Evolutionary conservation across 352 stramenopile genomes (phyloP).

Genomic region (Phytophthora litchii): DNA sequence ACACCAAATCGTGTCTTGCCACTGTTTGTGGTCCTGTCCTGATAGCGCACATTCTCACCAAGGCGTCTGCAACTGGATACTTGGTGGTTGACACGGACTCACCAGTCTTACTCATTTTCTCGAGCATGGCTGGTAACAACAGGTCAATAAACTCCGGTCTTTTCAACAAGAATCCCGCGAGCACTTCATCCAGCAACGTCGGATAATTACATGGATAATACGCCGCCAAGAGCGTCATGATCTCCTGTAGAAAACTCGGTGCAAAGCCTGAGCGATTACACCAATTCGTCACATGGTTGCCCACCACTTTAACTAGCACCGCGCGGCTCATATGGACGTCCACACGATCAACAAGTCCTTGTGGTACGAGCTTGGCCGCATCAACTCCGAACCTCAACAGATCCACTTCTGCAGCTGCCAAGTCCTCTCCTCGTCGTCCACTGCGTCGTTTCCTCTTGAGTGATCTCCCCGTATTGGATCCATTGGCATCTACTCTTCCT

Average conservation of each 20-base stretch:
- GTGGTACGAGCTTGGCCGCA: slow-evolving; percentile 73
- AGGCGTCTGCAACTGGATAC: slow-evolving; percentile 72
- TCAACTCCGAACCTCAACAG: slow-evolving; percentile 77
- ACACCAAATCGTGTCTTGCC: slow-evolving; percentile 66
- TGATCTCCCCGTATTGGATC: slow-evolving; percentile 24
- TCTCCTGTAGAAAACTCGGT: slow-evolving; percentile 67
- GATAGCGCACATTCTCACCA: slow-evolving; percentile 50
- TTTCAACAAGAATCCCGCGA: slow-evolving; percentile 79
- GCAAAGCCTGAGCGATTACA: slow-evolving; percentile 68
- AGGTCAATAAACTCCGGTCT: slow-evolving; percentile 74
- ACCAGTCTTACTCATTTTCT: slow-evolving; percentile 70
- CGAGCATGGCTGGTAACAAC: slow-evolving; percentile 69
- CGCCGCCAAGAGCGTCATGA: slow-evolving; percentile 71
- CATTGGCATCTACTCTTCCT: slow-evolving; percentile 10
- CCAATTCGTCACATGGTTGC: slow-evolving; percentile 78
- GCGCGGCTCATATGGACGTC: slow-evolving; percentile 61
- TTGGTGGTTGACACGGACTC: slow-evolving; percentile 64
- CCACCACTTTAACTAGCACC: slow-evolving; percentile 57
- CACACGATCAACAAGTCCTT: slow-evolving; percentile 85
- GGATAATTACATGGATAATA: slow-evolving; percentile 87
- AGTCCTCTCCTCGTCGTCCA: slow-evolving; percentile 24
- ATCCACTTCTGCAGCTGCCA: slow-evolving; percentile 41
- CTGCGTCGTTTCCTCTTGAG: slow-evolving; percentile 58
- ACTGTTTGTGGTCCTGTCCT: slow-evolving; percentile 20
- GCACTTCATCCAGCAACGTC: slow-evolving; percentile 82